Evolutionary conservation across 164 flowering plant species (phyloP).

Genomic region (Magnolia sinica): DNA sequence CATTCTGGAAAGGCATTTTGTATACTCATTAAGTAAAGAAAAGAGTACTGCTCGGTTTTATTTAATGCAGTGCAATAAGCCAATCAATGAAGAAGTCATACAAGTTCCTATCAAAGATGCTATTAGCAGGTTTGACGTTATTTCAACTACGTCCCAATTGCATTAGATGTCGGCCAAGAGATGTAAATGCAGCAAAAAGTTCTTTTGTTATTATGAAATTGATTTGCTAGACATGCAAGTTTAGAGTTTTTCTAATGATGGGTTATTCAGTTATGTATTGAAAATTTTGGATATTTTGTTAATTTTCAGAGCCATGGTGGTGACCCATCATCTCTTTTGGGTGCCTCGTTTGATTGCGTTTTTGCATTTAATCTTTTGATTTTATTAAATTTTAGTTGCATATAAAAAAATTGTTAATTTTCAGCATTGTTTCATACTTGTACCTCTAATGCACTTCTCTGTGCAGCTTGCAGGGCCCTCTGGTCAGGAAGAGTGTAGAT

Average conservation of each 20-base stretch:
- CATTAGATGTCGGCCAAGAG: neutral
- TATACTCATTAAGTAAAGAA: constrained; percentile 59
- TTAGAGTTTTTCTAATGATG: neutral
- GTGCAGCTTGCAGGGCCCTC: constrained; percentile 70
- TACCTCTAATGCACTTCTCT: neutral
- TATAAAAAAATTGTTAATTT: no score
- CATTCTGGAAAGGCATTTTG: constrained; percentile 51
- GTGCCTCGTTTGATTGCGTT: neutral
- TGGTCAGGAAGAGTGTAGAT: constrained; percentile 29
- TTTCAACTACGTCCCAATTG: neutral
- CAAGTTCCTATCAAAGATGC: constrained; percentile 52
- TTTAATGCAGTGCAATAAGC: constrained; percentile 47
- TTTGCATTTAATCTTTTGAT: neutral
- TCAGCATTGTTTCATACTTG: neutral
- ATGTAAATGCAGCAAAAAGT: neutral
- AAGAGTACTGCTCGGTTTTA: constrained; percentile 62
- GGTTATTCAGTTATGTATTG: neutral
- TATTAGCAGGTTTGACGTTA: constrained; percentile 49
- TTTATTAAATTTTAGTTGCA: no score
- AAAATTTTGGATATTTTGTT: neutral
- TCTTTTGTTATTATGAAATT: neutral
- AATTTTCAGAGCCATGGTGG: neutral
- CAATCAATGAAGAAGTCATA: constrained; percentile 19
- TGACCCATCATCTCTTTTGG: neutral
- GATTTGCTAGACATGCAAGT: neutral